Conservation (phyloP, 768 basidiomycete species). For the Exidia glandulosa region DNA sequence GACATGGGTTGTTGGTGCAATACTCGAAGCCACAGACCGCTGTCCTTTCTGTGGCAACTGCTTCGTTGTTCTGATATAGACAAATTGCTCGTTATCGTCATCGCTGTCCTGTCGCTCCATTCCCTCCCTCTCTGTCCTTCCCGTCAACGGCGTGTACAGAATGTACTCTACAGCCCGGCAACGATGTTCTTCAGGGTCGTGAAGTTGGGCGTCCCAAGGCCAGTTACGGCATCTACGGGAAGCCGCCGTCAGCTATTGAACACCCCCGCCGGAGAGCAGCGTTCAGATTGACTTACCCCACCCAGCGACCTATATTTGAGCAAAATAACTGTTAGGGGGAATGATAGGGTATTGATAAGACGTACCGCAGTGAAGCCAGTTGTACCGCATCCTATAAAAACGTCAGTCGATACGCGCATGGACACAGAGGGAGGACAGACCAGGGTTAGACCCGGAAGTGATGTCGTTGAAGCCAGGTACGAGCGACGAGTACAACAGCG, state of each 20-base stretch:
- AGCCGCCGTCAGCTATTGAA: too few relatives aligned
- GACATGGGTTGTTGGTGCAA: background rate
- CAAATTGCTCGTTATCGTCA: background rate
- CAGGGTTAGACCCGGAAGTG: conserved; percentile 49
- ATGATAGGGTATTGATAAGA: background rate
- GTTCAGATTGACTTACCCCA: conserved; percentile 6
- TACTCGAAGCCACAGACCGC: conserved; percentile 53
- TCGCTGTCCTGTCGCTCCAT: too few relatives aligned
- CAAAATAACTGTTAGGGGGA: background rate
- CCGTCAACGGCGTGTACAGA: background rate
- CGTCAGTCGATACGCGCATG: too few relatives aligned
- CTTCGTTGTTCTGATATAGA: conserved; percentile 29
- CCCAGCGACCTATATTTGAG: conserved; percentile 10
- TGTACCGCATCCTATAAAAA: conserved; percentile 50
- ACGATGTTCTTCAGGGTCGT: conserved; percentile 32
- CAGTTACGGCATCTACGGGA: conserved; percentile 33
- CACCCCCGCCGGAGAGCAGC: too few relatives aligned
- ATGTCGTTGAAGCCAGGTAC: conserved; percentile 33
- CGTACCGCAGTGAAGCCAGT: conserved; percentile 27
- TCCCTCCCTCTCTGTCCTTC: too few relatives aligned
- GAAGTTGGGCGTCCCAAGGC: conserved; percentile 46
- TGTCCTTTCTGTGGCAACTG: conserved; percentile 62
- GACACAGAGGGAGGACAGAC: too few relatives aligned
- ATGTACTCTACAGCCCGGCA: conserved; percentile 1
- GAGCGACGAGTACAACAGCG: conserved; percentile 20